Evolutionary conservation across 2,329 filamentous ascomycete species (phyloP), one percentile per base, ranked within the genome.

Genomic region (Clarireedia monteithiana): DNA sequence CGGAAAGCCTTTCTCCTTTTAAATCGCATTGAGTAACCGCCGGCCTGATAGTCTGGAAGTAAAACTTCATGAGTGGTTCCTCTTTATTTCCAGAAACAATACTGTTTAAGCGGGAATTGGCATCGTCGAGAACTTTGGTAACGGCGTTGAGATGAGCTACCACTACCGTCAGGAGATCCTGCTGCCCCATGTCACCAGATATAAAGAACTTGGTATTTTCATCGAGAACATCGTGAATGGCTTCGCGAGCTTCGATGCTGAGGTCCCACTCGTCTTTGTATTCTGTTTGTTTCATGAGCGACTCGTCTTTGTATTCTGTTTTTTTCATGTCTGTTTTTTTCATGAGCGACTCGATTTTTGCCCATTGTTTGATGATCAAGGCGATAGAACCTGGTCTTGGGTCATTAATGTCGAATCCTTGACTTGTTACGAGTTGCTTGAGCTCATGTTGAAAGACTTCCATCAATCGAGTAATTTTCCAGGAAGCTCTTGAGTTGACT

Each of bases 31-130:
- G 61, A 10, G 75, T 66, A 2, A 80, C 76, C 3, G 67, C 64
- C 2, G 62, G 68, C 24, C 26, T 47, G 14, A 82, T 70, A 0
- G 69, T 63, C 10, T 70, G 60, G 59, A 81, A 82, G 63, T 82
- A 82, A 1, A 79, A 74, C 2, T 74, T 68, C 70, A 82, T 75
- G n/a, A 82, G 73, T 10, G 70, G 70, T 23, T 72, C 66, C 58
- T 81, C 77, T 36, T 77, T 73, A 15, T 76, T 72, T 26, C 79
- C 77, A 0, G 77, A 74, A 12, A 65, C 62, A 46, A 68, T 67
- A 4, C 59, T 62, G 44, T 68, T 69, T 0, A 69, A 52, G 1
- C 57, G 48, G 3, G 64, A 65, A 3, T 72, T 70, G 0, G 74
- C 75, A 9, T 72, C 68, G 54, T 75, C 71, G 36, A 82, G 74